Evolutionary conservation across 495 filamentous ascomycete genomes (phyloP), one percentile per base, ranked within the genome.

Genomic region (Aspergillus biplanus): DNA sequence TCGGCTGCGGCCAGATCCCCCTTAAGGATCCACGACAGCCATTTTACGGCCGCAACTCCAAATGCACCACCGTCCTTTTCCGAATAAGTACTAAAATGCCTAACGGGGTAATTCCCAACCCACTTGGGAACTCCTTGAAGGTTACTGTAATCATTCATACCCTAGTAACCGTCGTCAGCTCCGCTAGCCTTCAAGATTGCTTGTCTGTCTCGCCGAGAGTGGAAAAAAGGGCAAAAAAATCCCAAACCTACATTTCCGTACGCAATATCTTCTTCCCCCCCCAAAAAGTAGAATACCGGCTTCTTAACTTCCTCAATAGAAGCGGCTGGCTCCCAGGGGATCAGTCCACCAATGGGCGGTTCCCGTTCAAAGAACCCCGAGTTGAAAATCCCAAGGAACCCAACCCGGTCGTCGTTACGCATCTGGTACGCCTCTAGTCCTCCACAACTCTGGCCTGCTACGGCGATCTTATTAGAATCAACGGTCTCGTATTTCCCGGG

Each of bases 221-320:
- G 21, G 21, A 27, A 27, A 27, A 27, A 27, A 27, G 21, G 21
- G 21, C 21, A 27, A 27, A 27, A 7, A 21, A 18, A 37, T 8
- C 18, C 27, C 16, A n/a, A 58, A 50, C 61, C 5, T 42, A 63
- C 61, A 44, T 63, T 63, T 16, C 13, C 13, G 58, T 63, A 63
- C 5, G 61, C 61, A 44, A 63, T 63, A 58, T 63, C 61, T 4
- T 1, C 6, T 31, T 35, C n/a, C 16, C 61, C 61, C 6, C 61
- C 61, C 44, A 63, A 44, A 34, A 63, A 63, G 33, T 63, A 58
- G 33, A 63, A 63, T 7, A 63, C 61, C 16, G 61, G 61, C 33
- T 39, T n/a, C 13, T 50, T 21, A 1, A 63, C 61, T 18, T 58
- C 61, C 18, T 31, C 33, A 31, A 63, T 63, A 16, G 37, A 16